A percentile compares a stretch with the other conserved stretches of the same genome.
Conservation (phyloP, 208 protist genomes). For the Crithidia mellificae region DNA sequence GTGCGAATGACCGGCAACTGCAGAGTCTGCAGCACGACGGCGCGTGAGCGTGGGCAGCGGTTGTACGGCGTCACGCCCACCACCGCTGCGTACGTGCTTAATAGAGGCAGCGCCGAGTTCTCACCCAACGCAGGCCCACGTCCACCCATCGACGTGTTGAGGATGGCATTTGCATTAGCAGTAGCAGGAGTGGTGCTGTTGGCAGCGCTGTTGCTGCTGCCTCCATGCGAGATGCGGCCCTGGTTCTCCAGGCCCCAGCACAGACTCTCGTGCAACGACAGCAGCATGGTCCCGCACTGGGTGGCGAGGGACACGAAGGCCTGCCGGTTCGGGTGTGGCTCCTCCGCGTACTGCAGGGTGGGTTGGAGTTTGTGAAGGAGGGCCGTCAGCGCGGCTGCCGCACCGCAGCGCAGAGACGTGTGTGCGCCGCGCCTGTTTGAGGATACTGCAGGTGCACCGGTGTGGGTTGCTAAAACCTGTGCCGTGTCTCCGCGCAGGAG, state of each 20-base stretch:
- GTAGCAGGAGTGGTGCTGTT: too few relatives aligned
- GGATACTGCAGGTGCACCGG: too few relatives aligned
- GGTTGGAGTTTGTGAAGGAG: conserved; percentile 63
- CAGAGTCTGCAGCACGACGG: conserved; percentile 42
- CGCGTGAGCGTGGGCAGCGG: conserved; percentile 57
- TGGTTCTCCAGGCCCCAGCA: conserved; percentile 44
- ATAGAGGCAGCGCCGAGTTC: conserved; percentile 30
- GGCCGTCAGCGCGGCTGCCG: conserved; percentile 34
- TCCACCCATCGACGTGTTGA: too few relatives aligned
- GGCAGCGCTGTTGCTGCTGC: background rate
- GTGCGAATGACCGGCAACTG: conserved; percentile 50
- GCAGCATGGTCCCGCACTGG: conserved; percentile 56
- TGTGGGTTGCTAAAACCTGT: background rate
- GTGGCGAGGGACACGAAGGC: conserved; percentile 74
- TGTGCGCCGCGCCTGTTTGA: background rate
- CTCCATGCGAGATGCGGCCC: background rate
- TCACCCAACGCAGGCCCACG: too few relatives aligned
- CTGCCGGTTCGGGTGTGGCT: conserved; percentile 50
- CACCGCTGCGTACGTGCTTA: conserved; percentile 42
- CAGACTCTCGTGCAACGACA: conserved; percentile 60
- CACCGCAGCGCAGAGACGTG: conserved; percentile 40
- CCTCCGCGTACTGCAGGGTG: conserved; percentile 76
- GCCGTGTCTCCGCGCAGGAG: conserved; percentile 43
- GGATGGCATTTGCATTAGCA: too few relatives aligned
- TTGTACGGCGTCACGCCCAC: conserved; percentile 73